phyloP scores from a whole-genome alignment of 805 yeast genomes.

The Saccharomycopsis sp. region DNA sequence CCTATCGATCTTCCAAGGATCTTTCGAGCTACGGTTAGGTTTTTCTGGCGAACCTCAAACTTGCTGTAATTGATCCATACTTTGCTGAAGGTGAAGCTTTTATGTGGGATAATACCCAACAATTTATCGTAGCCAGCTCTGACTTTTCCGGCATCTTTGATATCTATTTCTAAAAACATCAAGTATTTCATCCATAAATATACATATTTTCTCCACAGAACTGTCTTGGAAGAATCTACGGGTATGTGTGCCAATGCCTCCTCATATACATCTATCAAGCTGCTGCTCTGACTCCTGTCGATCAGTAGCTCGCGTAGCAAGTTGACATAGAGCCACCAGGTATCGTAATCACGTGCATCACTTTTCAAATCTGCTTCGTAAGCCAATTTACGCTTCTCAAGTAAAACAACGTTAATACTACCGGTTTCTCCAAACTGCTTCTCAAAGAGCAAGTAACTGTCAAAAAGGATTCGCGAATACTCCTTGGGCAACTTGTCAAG shows the following conservation, averaged over 20 bases:
- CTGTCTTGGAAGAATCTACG: conserved; percentile 25
- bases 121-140: conserved; percentile 46
- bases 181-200: conserved; percentile 66
- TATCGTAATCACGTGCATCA: conserved; percentile 56
- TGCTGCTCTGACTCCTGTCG: conserved; percentile 27
- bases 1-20: conserved; percentile 72
- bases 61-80: conserved; percentile 68
- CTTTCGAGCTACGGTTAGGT: conserved; percentile 52
- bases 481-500: conserved; percentile 38
- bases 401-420: conserved; percentile 46
- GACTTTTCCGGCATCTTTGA: conserved; percentile 38
- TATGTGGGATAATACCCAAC: conserved; percentile 48
- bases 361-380: conserved; percentile 44
- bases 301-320: conserved; percentile 36
- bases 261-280: conserved; percentile 35
- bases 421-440: conserved; percentile 51
- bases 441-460: conserved; percentile 51
- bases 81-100: conserved; percentile 57
- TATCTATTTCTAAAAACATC: conserved; percentile 49
- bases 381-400: conserved; percentile 45
- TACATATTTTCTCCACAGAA: conserved; percentile 62
- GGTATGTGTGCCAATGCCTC: conserved; percentile 40
- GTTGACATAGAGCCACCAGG: conserved; percentile 75
- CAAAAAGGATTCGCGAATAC: conserved; percentile 31
- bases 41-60: conserved; percentile 60